Conservation (phyloP, 1,284 basidiomycete species). For the Amylostereum chailletii region DNA sequence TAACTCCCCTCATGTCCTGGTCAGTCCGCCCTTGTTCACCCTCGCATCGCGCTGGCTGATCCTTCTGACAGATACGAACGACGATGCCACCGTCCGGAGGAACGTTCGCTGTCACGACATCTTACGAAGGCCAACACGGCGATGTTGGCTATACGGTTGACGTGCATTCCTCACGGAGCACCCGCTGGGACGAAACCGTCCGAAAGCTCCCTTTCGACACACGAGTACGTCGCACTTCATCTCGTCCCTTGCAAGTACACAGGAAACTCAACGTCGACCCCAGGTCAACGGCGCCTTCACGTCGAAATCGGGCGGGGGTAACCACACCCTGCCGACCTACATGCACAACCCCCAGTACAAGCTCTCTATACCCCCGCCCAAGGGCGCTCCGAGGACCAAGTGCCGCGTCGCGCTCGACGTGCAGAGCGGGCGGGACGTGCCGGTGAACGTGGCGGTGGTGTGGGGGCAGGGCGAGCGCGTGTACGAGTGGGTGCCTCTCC, state of each 20-base stretch:
- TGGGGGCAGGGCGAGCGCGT: slow-evolving; percentile 73
- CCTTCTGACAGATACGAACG: slow-evolving; percentile 23
- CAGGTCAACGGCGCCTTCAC: slow-evolving; percentile 62
- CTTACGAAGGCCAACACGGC: slow-evolving; percentile 53
- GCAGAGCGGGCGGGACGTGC: slow-evolving; percentile 55
- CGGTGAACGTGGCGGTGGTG: slow-evolving; percentile 68
- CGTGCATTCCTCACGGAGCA: slow-evolving; percentile 37
- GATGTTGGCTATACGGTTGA: slow-evolving; percentile 60
- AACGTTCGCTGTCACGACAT: slow-evolving; percentile 45
- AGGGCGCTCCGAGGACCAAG: slow-evolving; percentile 21
- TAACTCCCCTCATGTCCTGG: slow-evolving; percentile 71
- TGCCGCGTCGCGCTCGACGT: slow-evolving; percentile 41
- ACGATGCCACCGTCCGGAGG: slow-evolving; percentile 27
- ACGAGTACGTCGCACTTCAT: slow-evolving; percentile 24
- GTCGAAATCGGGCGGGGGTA: slow-evolving; percentile 75
- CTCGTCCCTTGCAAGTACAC: slow-evolving; percentile 3
- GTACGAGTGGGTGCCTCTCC: slow-evolving; percentile 48
- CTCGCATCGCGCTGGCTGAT: background rate
- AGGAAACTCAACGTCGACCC: slow-evolving; percentile 6
- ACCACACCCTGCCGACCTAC: slow-evolving; percentile 70
- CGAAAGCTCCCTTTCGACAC: slow-evolving; percentile 31
- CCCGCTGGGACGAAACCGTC: slow-evolving; percentile 42
- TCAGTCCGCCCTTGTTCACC: slow-evolving; percentile 22
- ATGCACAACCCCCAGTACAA: slow-evolving; percentile 88
- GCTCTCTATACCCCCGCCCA: slow-evolving; percentile 42